Conservation (phyloP, 1,284 basidiomycete genomes). For the Cryptococcus sp. region DNA sequence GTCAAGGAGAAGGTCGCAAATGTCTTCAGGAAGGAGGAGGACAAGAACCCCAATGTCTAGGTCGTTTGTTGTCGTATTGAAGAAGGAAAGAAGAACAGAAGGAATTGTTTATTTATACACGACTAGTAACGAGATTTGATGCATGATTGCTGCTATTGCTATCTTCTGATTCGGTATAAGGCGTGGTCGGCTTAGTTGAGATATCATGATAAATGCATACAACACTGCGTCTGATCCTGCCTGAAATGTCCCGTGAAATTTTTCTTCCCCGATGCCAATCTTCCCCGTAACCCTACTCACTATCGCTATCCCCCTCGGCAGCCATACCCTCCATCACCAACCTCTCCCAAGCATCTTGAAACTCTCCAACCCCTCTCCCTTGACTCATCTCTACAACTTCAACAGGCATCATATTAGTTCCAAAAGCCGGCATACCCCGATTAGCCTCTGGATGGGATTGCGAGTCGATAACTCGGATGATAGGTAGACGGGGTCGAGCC, state of each 20-base stretch:
- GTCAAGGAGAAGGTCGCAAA: not conserved
- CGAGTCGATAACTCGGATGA: slow-evolving; percentile 68
- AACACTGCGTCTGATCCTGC: too few species aligned
- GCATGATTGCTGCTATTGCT: too few species aligned
- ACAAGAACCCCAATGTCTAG: not conserved
- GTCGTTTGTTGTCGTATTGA: too few species aligned
- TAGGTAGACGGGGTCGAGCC: slow-evolving; percentile 45
- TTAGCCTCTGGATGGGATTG: slow-evolving; percentile 62
- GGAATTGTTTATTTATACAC: too few species aligned
- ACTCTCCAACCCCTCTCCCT: slow-evolving; percentile 67
- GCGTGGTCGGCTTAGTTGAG: too few species aligned
- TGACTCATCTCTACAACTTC: slow-evolving; percentile 76
- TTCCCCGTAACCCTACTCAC: not conserved
- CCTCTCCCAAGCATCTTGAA: slow-evolving; percentile 51
- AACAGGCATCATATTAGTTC: slow-evolving; percentile 87
- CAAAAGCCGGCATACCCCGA: slow-evolving; percentile 66
- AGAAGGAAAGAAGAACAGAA: too few species aligned
- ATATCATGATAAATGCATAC: too few species aligned
- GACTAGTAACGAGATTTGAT: too few species aligned
- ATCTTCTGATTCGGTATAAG: too few species aligned
- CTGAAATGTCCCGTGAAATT: too few species aligned
- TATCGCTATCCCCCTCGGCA: slow-evolving; percentile 1
- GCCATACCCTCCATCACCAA: slow-evolving; percentile 30
- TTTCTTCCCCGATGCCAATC: too few species aligned
- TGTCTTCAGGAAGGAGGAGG: not conserved